phyloP scores from a whole-genome alignment of 1,284 basidiomycete genomes.

The Puccinia triticina region DNA sequence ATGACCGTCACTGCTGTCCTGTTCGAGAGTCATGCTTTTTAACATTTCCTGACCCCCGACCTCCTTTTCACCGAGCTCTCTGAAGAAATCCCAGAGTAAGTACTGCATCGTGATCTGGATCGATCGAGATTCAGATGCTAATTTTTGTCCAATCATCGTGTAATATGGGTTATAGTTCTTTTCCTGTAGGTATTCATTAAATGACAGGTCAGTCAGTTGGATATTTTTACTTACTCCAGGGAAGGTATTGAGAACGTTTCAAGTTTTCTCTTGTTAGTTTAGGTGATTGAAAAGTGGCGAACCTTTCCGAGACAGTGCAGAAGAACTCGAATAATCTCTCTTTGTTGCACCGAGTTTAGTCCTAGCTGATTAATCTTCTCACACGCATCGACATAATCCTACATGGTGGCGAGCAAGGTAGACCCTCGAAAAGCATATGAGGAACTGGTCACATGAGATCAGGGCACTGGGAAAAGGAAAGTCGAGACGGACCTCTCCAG shows the following conservation, averaged over 20 bases:
- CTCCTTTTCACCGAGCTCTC: constrained; percentile 80
- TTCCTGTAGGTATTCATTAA: constrained; percentile 67
- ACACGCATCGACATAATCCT: constrained; percentile 94
- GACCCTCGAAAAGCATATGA: neutral
- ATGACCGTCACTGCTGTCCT: constrained; percentile 58
- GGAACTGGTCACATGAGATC: neutral
- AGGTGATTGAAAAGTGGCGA: constrained; percentile 56
- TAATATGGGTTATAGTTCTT: constrained; percentile 95
- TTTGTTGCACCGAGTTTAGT: constrained; percentile 84
- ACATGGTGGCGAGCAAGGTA: constrained; percentile 17
- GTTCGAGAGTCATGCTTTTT: constrained; percentile 65
- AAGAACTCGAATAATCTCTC: constrained; percentile 88
- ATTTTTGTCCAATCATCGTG: constrained; percentile 77
- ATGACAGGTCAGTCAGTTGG: neutral
- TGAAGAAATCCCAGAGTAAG: constrained; percentile 94
- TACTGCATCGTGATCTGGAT: constrained; percentile 93
- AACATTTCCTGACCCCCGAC: constrained; percentile 80
- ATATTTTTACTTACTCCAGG: neutral
- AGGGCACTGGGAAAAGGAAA: neutral
- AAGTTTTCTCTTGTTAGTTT: neutral
- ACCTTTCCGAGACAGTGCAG: constrained; percentile 92
- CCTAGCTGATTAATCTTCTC: constrained; percentile 80
- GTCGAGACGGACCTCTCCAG: constrained; percentile 72
- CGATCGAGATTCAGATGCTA: constrained; percentile 63
- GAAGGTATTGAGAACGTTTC: neutral